A percentile compares a stretch with the other conserved stretches of the same genome.
Evolutionary conservation across 352 stramenopile genomes (phyloP).

Genomic region (Phytopythium sindhum): DNA sequence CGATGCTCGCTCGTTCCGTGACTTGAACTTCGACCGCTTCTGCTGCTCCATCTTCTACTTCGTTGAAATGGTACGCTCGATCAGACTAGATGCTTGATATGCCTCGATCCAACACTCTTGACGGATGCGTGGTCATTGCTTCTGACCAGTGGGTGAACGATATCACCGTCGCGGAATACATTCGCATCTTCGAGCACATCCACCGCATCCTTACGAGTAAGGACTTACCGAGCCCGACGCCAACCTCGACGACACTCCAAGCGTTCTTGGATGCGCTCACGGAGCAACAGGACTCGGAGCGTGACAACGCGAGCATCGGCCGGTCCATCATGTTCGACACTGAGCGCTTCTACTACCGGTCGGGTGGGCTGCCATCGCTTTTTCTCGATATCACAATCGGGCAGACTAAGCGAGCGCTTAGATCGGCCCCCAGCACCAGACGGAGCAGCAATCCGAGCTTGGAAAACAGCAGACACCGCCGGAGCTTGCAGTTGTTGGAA

Average conservation of each 20-base stretch:
- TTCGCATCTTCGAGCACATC: slow-evolving; percentile 33
- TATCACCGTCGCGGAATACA: slow-evolving; percentile 31
- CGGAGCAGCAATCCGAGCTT: not conserved
- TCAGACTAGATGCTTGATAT: not conserved
- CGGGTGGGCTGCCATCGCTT: slow-evolving; percentile 8
- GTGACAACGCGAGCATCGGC: slow-evolving; percentile 31
- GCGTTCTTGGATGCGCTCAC: slow-evolving; percentile 29
- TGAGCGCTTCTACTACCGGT: slow-evolving; percentile 27
- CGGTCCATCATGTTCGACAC: slow-evolving; percentile 42
- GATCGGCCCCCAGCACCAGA: not conserved
- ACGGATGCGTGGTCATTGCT: not conserved
- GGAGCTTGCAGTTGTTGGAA: not conserved
- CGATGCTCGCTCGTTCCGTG: slow-evolving; percentile 19
- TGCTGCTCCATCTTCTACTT: slow-evolving; percentile 47
- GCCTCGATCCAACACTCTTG: not conserved
- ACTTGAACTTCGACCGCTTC: slow-evolving; percentile 39
- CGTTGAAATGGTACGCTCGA: slow-evolving; percentile 31
- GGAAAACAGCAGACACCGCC: not conserved
- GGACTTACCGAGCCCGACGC: slow-evolving; percentile 12
- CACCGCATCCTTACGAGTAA: slow-evolving; percentile 18
- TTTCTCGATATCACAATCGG: not conserved
- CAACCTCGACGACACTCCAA: slow-evolving; percentile 33
- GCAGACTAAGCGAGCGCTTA: not conserved
- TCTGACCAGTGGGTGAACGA: slow-evolving; percentile 33
- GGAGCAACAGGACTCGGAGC: slow-evolving; percentile 27